These are phyloP conservation scores for Teunomyces barrocoloradensis DNA, from an alignment of 805 yeast genomes.

Conservation along the genomic window DNA sequence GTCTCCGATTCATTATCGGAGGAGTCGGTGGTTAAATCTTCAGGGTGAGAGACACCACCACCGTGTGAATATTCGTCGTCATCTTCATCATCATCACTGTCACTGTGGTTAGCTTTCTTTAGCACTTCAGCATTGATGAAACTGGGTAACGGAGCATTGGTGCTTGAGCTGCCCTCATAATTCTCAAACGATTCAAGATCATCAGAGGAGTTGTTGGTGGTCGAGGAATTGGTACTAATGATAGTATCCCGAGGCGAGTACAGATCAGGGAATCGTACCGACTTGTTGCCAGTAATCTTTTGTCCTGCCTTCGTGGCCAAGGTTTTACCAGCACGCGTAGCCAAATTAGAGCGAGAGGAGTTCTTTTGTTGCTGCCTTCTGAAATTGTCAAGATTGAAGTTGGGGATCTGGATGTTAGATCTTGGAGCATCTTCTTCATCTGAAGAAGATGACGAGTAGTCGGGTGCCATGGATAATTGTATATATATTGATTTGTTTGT, in stretches of 20 bases:
- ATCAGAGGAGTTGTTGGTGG: constrained; percentile 19
- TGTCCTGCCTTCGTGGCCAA: constrained; percentile 19
- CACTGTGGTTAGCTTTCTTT: constrained; percentile 5
- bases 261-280: constrained; percentile 30
- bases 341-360: constrained; percentile 21
- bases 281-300: constrained; percentile 18
- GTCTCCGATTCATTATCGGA: not conserved
- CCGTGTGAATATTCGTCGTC: constrained; percentile 7
- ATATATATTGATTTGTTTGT: not conserved
- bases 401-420: constrained; percentile 31
- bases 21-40: not conserved
- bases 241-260: constrained; percentile 24
- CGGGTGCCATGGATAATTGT: not conserved
- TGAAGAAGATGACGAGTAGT: constrained; percentile 13
- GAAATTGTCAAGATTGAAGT: constrained; percentile 18
- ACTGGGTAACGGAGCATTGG: constrained; percentile 19
- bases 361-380: constrained; percentile 17
- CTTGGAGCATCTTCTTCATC: constrained; percentile 28
- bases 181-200: constrained; percentile 11
- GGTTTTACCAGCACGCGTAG: constrained; percentile 7
- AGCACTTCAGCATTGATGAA: constrained; percentile 13
- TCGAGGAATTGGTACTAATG: constrained; percentile 24
- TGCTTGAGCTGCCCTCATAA: not conserved
- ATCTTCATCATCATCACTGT: constrained; percentile 10
- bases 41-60: not conserved